Percentiles rank a stretch among this genome's conserved stretches.
These are phyloP conservation scores for Hypoxylon sp. DNA, from an alignment of 2,329 filamentous ascomycete species.

Conservation along the genomic window DNA sequence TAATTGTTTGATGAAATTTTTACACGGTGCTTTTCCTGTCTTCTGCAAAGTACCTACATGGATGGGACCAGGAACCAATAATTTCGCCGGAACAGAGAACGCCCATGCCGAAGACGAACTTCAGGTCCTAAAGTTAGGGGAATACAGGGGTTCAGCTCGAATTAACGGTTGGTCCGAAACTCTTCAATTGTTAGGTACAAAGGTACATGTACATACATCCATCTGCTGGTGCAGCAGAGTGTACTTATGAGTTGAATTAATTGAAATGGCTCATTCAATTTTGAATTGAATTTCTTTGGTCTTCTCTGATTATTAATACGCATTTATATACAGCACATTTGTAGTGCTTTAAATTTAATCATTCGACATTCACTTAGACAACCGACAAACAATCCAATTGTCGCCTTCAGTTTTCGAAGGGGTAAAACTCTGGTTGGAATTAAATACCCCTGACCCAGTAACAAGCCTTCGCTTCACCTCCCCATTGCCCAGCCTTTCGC, in stretches of 20 bases:
- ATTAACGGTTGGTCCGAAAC: slow-evolving; percentile 21
- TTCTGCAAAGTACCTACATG: too few relatives aligned
- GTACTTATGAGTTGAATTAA: too few relatives aligned
- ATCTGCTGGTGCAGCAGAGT: too few relatives aligned
- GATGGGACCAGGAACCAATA: slow-evolving; percentile 11
- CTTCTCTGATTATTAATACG: too few relatives aligned
- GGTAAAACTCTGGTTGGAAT: too few relatives aligned
- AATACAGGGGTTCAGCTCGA: slow-evolving; percentile 13
- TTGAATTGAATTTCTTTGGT: too few relatives aligned
- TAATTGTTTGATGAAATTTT: too few relatives aligned
- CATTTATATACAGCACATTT: too few relatives aligned
- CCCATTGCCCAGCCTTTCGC: slow-evolving; percentile 31
- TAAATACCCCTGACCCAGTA: slow-evolving; percentile 17
- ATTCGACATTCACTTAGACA: background rate
- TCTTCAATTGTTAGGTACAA: background rate
- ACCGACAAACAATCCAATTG: slow-evolving; percentile 15
- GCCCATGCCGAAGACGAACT: background rate
- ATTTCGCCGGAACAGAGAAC: slow-evolving; percentile 13
- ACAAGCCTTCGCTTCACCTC: slow-evolving; percentile 24
- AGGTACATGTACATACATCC: background rate
- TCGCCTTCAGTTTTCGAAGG: too few relatives aligned
- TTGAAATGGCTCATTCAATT: too few relatives aligned
- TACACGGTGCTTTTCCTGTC: too few relatives aligned
- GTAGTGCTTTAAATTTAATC: too few relatives aligned
- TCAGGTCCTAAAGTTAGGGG: background rate